Percentiles rank a stretch among this genome's conserved stretches.
Evolutionary conservation across 768 basidiomycete species (phyloP).

Genomic region (Chlorophyllum brunneum): DNA sequence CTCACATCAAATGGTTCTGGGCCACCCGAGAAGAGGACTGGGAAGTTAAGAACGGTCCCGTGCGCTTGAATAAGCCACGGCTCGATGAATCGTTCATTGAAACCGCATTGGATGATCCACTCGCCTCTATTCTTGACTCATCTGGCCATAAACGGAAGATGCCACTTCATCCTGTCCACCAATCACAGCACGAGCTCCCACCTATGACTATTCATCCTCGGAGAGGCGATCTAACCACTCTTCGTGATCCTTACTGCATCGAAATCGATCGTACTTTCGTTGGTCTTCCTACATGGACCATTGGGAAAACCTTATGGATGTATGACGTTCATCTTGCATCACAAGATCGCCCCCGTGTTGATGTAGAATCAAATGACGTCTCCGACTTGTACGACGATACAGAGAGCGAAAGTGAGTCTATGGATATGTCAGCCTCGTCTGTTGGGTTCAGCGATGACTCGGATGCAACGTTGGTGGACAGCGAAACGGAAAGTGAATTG

Average conservation of each 20-base stretch:
- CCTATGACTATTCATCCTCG: constrained; percentile 53
- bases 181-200: constrained; percentile 18
- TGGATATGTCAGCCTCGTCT: constrained; percentile 28
- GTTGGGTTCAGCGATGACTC: constrained; percentile 43
- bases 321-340: constrained; percentile 46
- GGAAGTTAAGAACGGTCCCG: constrained; percentile 23
- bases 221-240: constrained; percentile 54
- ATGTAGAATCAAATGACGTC: background rate
- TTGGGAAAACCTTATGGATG: constrained; percentile 63
- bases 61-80: constrained; percentile 12
- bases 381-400: constrained; percentile 10
- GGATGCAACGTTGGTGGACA: constrained; percentile 56
- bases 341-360: constrained; percentile 12
- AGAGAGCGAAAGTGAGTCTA: constrained; percentile 24
- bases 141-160: background rate
- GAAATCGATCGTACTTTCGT: constrained; percentile 59
- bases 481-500: constrained; percentile 35
- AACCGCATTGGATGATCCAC: constrained; percentile 6
- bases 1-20: constrained; percentile 64
- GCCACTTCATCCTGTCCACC: constrained; percentile 3
- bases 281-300: constrained; percentile 58
- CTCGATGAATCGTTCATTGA: constrained; percentile 6
- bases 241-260: constrained; percentile 54
- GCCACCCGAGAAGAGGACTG: constrained; percentile 49
- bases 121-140: background rate